phyloP scores from a whole-genome alignment of 169 alveolate species.

The Plasmodium malariae region DNA sequence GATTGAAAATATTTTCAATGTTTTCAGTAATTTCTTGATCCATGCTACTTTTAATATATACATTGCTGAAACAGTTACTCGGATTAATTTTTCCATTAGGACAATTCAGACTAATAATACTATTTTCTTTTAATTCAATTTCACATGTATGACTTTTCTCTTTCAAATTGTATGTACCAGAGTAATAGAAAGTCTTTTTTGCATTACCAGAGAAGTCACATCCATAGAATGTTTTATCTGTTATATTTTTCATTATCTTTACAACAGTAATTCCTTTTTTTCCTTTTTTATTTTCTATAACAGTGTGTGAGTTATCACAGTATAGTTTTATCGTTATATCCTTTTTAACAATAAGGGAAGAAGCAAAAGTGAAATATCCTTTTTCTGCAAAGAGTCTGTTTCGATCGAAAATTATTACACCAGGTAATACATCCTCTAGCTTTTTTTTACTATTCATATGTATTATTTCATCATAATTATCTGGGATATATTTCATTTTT shows the following conservation, averaged over 20 bases:
- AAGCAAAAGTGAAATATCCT: constrained; percentile 41
- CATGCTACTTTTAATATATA: constrained; percentile 52
- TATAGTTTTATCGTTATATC: constrained; percentile 20
- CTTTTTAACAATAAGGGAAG: constrained; percentile 50
- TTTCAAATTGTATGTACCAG: constrained; percentile 7
- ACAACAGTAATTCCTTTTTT: constrained; percentile 38
- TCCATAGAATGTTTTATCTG: constrained; percentile 29
- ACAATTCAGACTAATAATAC: constrained; percentile 54
- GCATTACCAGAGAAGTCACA: constrained; percentile 62
- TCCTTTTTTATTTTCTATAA: constrained; percentile 13
- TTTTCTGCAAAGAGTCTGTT: constrained; percentile 24
- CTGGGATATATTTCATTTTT: constrained; percentile 53
- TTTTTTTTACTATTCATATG: constrained; percentile 13
- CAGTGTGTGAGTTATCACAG: constrained; percentile 52
- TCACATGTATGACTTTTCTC: constrained; percentile 25
- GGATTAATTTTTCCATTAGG: constrained; percentile 66
- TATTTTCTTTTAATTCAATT: constrained; percentile 37
- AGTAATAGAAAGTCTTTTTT: constrained; percentile 25
- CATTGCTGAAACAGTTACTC: constrained; percentile 39
- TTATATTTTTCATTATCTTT: constrained; percentile 6
- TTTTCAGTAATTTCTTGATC: constrained; percentile 34
- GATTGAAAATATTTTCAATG: constrained; percentile 49
- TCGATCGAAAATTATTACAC: constrained; percentile 36
- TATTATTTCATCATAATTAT: constrained; percentile 35
- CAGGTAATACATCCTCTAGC: constrained; percentile 62